Evolutionary conservation across 306 rosid genomes (phyloP), one percentile per base, ranked within the genome.

Genomic region (Fragaria nilgerrensis): DNA sequence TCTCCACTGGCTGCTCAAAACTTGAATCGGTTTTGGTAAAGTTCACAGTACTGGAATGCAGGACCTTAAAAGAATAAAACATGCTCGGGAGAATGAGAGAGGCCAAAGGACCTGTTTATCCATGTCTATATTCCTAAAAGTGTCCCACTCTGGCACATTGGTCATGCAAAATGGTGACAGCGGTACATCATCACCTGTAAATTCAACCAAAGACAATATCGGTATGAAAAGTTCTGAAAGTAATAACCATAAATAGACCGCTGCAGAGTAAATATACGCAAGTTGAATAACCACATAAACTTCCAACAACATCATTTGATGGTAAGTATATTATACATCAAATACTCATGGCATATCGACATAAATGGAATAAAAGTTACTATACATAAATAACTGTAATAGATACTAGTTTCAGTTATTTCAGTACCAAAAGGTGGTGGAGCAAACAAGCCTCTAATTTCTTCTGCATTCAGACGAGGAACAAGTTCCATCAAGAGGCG

Each of bases 111-210:
- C 98, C 96, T 92, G 97, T 86, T 84, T 87, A 75, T 95, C 99
- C 99, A 92, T 95, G 93, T 95, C 99, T 68, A 92, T 92, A 85
- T 83, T 95, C 91, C 99, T 88, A 83, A 95, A 90, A 68, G 87
- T 84, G 82, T 95, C 99, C 97, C 97, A 95, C 79, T 89, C 92
- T 82, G 70, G 96, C 74, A 72, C 89, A 83, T 89, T 86, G 72
- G 97, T 80, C 99, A 86, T 84, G 86, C 80, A 84, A 87, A 92
- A 95, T 72, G 91, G 79, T 49, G 99, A 92, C 41, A 89, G 91
- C 7, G 91, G 97, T 74, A 88, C 96, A 50, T 89, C 93, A 29
- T 92, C 92, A 66, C 98, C 98, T 95, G 87, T 64, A 82, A 78
- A 84, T 87, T 52, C 48, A 88, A 82, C 17, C 82, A 79, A 84